Evolutionary conservation across 805 yeast genomes (phyloP).

Genomic region (Soucietia sequanensis): DNA sequence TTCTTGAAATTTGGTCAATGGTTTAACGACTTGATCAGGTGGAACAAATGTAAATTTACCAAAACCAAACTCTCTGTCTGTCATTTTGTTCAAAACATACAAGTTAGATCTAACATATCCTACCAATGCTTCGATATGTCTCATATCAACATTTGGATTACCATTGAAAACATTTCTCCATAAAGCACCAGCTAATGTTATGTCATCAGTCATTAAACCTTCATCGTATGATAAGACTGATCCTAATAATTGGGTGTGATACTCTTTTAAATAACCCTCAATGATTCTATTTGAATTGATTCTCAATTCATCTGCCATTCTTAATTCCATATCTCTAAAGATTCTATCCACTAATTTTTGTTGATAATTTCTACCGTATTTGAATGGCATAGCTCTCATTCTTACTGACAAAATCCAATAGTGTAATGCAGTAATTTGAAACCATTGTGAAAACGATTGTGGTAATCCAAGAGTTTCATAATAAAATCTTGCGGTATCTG

Average conservation of each 20-base stretch:
- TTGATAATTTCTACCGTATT: constrained; percentile 85
- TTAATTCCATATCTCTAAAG: constrained; percentile 84
- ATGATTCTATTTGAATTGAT: constrained; percentile 78
- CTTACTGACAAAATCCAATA: constrained; percentile 92
- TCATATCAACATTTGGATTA: constrained; percentile 73
- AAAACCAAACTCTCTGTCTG: constrained; percentile 90
- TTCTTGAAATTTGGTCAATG: constrained; percentile 66
- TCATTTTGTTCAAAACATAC: constrained; percentile 79
- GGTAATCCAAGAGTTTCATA: constrained; percentile 83
- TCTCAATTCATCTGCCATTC: constrained; percentile 83
- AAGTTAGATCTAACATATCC: constrained; percentile 87
- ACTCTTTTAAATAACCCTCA: constrained; percentile 84
- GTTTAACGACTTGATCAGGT: constrained; percentile 75
- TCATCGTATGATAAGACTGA: constrained; percentile 89
- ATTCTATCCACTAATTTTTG: constrained; percentile 87
- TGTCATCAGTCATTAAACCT: constrained; percentile 77
- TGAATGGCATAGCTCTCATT: constrained; percentile 94
- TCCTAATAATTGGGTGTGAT: constrained; percentile 87
- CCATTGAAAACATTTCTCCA: constrained; percentile 94
- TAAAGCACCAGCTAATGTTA: constrained; percentile 71
- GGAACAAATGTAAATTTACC: constrained; percentile 85
- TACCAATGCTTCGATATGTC: constrained; percentile 84
- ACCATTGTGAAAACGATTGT: constrained; percentile 92
- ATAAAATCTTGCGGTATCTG: constrained; percentile 77
- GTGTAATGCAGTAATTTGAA: constrained; percentile 86